A percentile compares a stretch with the other conserved stretches of the same genome.
These are phyloP conservation scores for Fraxinus anomala DNA, from an alignment of 257 asterid species.

Conservation along the genomic window DNA sequence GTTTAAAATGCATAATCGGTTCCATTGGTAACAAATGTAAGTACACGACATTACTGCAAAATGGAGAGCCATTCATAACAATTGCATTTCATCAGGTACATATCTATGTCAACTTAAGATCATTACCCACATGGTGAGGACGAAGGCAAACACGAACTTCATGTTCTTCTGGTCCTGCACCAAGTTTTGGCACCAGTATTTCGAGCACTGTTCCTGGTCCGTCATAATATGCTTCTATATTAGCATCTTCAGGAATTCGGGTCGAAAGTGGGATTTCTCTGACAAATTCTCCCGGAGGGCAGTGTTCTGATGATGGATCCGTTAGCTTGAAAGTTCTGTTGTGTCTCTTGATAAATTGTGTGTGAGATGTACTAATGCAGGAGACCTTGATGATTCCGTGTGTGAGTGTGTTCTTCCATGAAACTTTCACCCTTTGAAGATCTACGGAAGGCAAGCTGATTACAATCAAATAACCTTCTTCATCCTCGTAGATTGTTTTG, in stretches of 20 bases:
- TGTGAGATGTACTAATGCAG: constrained; percentile 40
- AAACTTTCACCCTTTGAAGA: constrained; percentile 65
- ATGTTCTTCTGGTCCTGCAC: constrained; percentile 49
- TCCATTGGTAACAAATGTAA: constrained; percentile 9
- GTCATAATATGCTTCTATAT: constrained; percentile 50
- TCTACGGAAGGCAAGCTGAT: constrained; percentile 67
- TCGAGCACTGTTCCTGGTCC: constrained; percentile 45
- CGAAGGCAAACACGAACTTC: constrained; percentile 56
- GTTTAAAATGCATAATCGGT: constrained; percentile 10
- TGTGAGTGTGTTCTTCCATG: constrained; percentile 64
- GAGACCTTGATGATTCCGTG: constrained; percentile 47
- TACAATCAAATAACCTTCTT: constrained; percentile 65
- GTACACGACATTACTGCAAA: constrained; percentile 16
- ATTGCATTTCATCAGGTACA: constrained; percentile 11
- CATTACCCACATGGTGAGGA: constrained; percentile 46
- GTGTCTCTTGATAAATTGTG: constrained; percentile 45
- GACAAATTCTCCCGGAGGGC: constrained; percentile 55
- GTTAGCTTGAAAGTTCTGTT: constrained; percentile 50
- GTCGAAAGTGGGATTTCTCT: constrained; percentile 48
- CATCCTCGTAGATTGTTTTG: constrained; percentile 66
- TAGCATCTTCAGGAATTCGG: constrained; percentile 55
- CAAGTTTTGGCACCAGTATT: constrained; percentile 49
- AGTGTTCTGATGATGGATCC: constrained; percentile 46
- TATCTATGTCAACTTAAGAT: constrained; percentile 44
- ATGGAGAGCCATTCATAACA: not conserved